Evolutionary conservation across 2,329 filamentous ascomycete genomes (phyloP), one percentile per base, ranked within the genome.

Genomic region (Cryphonectria radicalis): DNA sequence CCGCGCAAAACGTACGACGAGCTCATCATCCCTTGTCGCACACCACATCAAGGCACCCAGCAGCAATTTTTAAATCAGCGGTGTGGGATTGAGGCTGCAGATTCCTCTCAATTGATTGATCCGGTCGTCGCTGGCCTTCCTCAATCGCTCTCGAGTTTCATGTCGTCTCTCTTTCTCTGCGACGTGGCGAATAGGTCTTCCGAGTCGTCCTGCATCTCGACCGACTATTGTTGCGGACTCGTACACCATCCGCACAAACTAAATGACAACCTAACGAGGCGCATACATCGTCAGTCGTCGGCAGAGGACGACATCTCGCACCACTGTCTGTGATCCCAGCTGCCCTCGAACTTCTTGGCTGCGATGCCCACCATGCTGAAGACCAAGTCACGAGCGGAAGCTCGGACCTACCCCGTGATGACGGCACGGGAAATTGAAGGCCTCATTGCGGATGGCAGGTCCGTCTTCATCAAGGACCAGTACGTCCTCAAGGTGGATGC

Each of bases 401-500:
- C 71, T 42, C 69, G 71, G 11, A 74, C 73, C 63, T 83, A 80
- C 69, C 82, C 82, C 10, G 70, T 83, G 32, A 78, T 86, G 77
- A 77, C 80, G 4, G 78, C 80, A 7, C 79, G 88, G 72, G 87
- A 93, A 78, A 88, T 97, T 72, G 95, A 98, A 80, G 89, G 87
- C 7, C 83, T 95, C 76, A 98, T 99, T 77, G 93, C 95, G 8
- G 89, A 93, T 70, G 95, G 94, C 5, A 88, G 89, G 71, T 89
- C 89, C 74, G 88, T 99, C 70, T 87, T 98, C 73, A 94, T 99
- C 68, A 86, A 96, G 72, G 90, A 97, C 76, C 87, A 90, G 72
- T 89, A 90, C 77, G 94, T 98, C 13, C 82, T 98, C 75, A 97
- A 94, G 82, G 90, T 94, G 43, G 95, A 98, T 80, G 87, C 91